phyloP scores from a whole-genome alignment of 345 rosid species.

The Heritiera littoralis region DNA sequence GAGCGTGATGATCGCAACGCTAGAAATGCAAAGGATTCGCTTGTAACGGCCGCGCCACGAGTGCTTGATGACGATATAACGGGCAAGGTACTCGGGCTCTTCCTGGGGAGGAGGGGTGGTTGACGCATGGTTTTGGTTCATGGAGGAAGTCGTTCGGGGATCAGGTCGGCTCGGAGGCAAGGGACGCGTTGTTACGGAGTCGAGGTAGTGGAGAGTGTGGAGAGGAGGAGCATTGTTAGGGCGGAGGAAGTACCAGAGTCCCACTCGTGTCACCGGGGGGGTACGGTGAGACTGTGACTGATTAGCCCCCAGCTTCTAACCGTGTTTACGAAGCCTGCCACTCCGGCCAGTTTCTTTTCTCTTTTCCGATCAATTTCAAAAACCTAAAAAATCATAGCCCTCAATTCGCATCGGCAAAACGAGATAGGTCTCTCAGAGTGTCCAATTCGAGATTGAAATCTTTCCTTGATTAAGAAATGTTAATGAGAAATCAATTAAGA shows the following conservation, averaged over 20 bases:
- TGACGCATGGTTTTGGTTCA: slow-evolving; percentile 45
- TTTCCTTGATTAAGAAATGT: background rate
- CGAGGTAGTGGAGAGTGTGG: slow-evolving; percentile 56
- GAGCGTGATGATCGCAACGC: slow-evolving; percentile 65
- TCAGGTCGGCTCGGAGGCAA: slow-evolving; percentile 26
- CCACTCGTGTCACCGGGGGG: slow-evolving; percentile 54
- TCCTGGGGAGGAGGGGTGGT: slow-evolving; percentile 42
- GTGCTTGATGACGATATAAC: slow-evolving; percentile 87
- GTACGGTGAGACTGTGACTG: slow-evolving; percentile 78
- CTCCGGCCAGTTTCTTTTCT: slow-evolving; percentile 20
- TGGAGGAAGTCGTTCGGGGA: slow-evolving; percentile 37
- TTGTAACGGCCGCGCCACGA: slow-evolving; percentile 99
- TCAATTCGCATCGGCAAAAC: slow-evolving; percentile 10
- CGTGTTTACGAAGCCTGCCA: slow-evolving; percentile 39
- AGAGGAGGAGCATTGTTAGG: slow-evolving; percentile 70
- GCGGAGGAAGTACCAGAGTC: slow-evolving; percentile 67
- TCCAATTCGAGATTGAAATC: background rate
- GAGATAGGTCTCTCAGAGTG: background rate
- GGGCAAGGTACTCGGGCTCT: slow-evolving; percentile 92
- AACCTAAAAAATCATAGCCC: background rate
- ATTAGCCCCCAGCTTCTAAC: slow-evolving; percentile 90
- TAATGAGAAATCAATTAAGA: background rate
- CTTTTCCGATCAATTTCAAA: background rate
- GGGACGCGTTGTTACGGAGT: slow-evolving; percentile 39
- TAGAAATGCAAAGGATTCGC: slow-evolving; percentile 80